Evolutionary conservation across 73 alveolate species (phyloP).

Genomic region (Symbiodinium natans): DNA sequence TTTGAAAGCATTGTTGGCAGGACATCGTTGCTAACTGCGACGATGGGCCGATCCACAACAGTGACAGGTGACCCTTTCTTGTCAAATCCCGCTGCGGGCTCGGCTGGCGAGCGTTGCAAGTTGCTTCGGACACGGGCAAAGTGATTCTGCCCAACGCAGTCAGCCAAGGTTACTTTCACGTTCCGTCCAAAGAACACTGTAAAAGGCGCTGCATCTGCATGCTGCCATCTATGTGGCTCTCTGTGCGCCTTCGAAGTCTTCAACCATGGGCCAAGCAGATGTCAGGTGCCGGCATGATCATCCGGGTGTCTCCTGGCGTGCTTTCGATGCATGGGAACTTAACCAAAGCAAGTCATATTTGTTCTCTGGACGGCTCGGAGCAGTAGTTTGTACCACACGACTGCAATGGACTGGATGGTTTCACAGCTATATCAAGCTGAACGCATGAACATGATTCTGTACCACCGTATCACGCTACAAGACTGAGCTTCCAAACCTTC

Average conservation of each 20-base stretch:
- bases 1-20: not conserved
- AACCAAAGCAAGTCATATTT: too few relatives aligned
- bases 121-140: too few relatives aligned
- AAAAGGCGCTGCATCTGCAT: not conserved
- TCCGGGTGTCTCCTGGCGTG: slow-evolving; percentile 31
- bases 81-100: slow-evolving; percentile 12
- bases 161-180: slow-evolving; percentile 72
- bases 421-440: too few relatives aligned
- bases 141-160: too few relatives aligned
- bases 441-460: too few relatives aligned
- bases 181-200: slow-evolving; percentile 80
- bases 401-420: too few relatives aligned
- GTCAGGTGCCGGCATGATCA: slow-evolving; percentile 85
- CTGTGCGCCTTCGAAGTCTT: too few relatives aligned
- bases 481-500: too few relatives aligned
- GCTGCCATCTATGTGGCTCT: not conserved
- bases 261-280: not conserved
- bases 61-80: slow-evolving; percentile 70
- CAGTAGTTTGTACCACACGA: too few relatives aligned
- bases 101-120: not conserved
- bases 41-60: slow-evolving; percentile 67
- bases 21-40: slow-evolving; percentile 60
- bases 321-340: not conserved
- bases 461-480: too few relatives aligned
- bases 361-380: too few relatives aligned